A percentile compares a stretch with the other conserved stretches of the same genome.
Evolutionary conservation across 805 yeast genomes (phyloP).

Genomic region (Starmerella davenportii): DNA sequence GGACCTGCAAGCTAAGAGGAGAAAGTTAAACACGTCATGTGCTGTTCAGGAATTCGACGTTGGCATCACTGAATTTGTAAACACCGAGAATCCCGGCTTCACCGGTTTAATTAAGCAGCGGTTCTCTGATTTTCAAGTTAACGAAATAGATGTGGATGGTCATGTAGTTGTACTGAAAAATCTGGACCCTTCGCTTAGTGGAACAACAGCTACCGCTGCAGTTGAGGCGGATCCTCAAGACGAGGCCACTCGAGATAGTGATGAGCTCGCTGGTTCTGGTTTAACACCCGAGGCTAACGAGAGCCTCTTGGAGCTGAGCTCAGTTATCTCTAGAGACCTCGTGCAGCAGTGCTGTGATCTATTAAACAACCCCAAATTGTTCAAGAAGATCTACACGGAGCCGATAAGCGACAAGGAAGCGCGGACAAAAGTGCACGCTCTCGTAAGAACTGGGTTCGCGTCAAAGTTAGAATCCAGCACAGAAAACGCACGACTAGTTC

Average conservation of each 20-base stretch:
- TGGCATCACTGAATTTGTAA: conserved; percentile 63
- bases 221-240: conserved; percentile 6
- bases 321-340: conserved; percentile 42
- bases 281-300: conserved; percentile 17
- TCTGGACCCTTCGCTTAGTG: conserved; percentile 21
- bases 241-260: not conserved
- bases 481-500: conserved; percentile 21
- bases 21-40: conserved; percentile 3
- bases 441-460: conserved; percentile 54
- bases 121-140: conserved; percentile 83
- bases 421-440: conserved; percentile 66
- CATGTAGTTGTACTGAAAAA: conserved; percentile 48
- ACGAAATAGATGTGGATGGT: conserved; percentile 58
- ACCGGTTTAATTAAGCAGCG: conserved; percentile 69
- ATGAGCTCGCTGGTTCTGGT: not conserved
- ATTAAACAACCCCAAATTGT: conserved; percentile 34
- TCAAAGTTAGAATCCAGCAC: conserved; percentile 68
- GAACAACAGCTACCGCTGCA: conserved; percentile 13
- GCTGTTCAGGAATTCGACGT: conserved; percentile 58
- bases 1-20: conserved; percentile 3
- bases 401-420: conserved; percentile 45
- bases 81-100: conserved; percentile 42
- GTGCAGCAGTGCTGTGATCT: conserved; percentile 38
- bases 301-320: conserved; percentile 31
- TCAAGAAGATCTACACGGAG: conserved; percentile 26